Evolutionary conservation across 495 filamentous ascomycete species (phyloP).

Genomic region (Podospora comata): DNA sequence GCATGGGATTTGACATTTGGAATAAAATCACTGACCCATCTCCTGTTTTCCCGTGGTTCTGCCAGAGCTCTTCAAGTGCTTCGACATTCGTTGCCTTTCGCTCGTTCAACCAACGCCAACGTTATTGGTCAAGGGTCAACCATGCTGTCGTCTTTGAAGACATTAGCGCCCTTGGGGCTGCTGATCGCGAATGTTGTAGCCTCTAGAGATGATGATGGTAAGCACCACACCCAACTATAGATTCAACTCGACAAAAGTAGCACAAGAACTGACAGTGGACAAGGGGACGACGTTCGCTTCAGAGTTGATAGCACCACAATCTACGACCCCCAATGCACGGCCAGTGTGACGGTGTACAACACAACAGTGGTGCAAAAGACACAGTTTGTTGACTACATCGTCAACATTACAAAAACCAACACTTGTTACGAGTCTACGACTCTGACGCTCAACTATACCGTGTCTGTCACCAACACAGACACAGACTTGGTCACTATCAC

Average conservation of each 20-base stretch:
- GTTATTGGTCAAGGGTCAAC: background rate
- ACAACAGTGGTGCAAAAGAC: conserved; percentile 11
- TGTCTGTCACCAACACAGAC: conserved; percentile 9
- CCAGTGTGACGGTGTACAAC: background rate
- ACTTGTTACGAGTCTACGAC: background rate
- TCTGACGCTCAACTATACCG: background rate
- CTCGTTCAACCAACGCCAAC: background rate
- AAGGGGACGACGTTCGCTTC: background rate
- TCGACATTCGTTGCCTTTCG: background rate
- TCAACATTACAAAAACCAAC: conserved; percentile 9
- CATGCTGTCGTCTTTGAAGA: conserved; percentile 12
- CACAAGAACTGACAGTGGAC: background rate
- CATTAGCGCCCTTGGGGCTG: conserved; percentile 3
- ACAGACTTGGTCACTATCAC: conserved; percentile 15
- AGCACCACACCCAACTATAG: background rate
- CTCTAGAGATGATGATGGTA: conserved; percentile 1
- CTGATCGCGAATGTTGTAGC: background rate
- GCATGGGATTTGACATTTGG: background rate
- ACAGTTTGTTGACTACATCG: conserved; percentile 12
- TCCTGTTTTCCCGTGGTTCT: background rate
- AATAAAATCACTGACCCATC: background rate
- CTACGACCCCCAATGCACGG: conserved; percentile 4
- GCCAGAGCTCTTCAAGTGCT: background rate
- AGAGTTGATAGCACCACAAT: background rate
- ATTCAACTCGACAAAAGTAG: background rate